Base-by-base conservation (phyloP, 371 early-diverging fungal species). In the Mortierella sp. region DNA sequence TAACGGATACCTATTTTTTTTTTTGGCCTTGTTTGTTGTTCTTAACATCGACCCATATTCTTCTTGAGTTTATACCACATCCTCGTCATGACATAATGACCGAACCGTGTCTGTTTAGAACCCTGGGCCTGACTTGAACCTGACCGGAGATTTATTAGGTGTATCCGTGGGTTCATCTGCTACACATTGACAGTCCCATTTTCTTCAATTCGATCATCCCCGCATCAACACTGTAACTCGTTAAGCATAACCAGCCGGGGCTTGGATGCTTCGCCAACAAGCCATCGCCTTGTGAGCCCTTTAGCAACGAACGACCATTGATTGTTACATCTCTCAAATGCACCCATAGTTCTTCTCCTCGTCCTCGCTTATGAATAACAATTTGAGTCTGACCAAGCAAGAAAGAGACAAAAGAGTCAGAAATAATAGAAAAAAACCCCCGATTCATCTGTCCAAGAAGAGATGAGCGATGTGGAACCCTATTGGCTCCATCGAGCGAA, bases 381-480 rank as follows among this genome's bases (percentile, higher is more conserved):
- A 18, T 63, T 63, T 4, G 11, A 16, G 24, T 56, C 18, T 38
- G 65, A 65, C 65, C 65, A 65, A 65, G 65, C 65, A 24, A 65
- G 38, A 65, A 38, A 63, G 18, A 24, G 6, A 21, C 38, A 65
- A 35, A 63, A 65, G 65, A 65, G 38, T 38, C 38, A 65, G 18
- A 21, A 38, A 12, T 2, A 6, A 49, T 11, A 29, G 8, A 27
- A 2, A 16, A 38, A 21, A 21, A 21, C 0, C 21, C 63, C 3
- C 3, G 35, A 35, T 35, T 35, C 2, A 2, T 35, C 63, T 35
- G 63, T 60, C 58, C 8, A 58, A 60, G 16, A 7, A 2, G 38
- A 65, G 65, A 65, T 65, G 65, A 41, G 65, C 65, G 65, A 35
- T 65, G 65, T 65, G 41, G 32, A 65, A 65, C 41, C 65, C 65